A percentile compares a stretch with the other conserved stretches of the same genome.
phyloP scores from a whole-genome alignment of 2,329 filamentous ascomycete genomes.

The Herpotrichia juniperi region DNA sequence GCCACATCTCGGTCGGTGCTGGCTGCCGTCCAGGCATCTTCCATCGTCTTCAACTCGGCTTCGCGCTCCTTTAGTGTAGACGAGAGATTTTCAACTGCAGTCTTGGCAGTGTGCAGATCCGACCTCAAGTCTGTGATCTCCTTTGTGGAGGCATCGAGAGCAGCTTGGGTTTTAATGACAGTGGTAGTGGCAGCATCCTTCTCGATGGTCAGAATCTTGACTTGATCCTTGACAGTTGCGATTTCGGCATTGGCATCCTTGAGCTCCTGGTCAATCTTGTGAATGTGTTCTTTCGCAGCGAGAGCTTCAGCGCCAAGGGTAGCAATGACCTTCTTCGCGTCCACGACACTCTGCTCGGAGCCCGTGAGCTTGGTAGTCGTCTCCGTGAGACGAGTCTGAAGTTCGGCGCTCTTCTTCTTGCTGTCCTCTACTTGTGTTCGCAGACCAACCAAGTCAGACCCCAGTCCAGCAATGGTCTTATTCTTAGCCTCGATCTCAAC shows the following conservation, averaged over 20 bases:
- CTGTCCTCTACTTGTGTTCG: not conserved
- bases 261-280: not conserved
- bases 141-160: not conserved
- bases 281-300: not conserved
- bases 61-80: too few relatives aligned
- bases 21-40: too few relatives aligned
- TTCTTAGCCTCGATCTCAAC: too few relatives aligned
- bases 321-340: not conserved
- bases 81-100: not conserved
- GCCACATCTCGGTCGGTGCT: too few relatives aligned
- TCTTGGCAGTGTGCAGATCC: not conserved
- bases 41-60: too few relatives aligned
- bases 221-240: not conserved
- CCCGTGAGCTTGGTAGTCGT: not conserved
- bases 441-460: not conserved
- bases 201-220: not conserved
- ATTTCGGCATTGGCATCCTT: not conserved
- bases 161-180: not conserved
- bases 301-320: not conserved
- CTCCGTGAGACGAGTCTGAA: not conserved
- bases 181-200: not conserved
- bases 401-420: not conserved
- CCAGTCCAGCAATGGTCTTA: too few relatives aligned
- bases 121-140: not conserved
- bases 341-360: not conserved